Base-by-base conservation (phyloP, 257 asterid species). In the Parsonsia alboflavescens region DNA sequence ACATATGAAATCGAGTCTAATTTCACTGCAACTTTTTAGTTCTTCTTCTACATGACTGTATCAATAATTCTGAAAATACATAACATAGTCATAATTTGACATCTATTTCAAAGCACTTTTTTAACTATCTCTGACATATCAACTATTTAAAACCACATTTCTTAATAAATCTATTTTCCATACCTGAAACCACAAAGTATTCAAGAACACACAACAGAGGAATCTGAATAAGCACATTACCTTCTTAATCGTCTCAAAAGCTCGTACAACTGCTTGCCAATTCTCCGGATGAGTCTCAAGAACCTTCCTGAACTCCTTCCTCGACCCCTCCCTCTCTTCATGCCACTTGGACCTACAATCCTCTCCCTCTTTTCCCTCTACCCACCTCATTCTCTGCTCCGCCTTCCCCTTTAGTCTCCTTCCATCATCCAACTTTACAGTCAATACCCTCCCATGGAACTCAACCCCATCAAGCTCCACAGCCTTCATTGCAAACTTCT, bases 381-480 rank as follows among this genome's bases (percentile, higher is more conserved):
- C 77, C 82, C 80, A 77, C 75, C 79, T 78, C 54, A 57, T 16
- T 54, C 85, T 75, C 76, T 81, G 80, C 77, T 71, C 75, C 19
- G 68, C 71, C 68, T 77, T 78, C 77, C 71, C 75, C 79, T 84
- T 84, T 79, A 78, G 24, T 82, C 99, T 86, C 76, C 86, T 90
- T 28, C 99, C 99, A 80, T 95, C 86, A 78, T 95, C 99, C 88
- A 95, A 78, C 81, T 89, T 89, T 77, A 95, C 98, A 72, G 96
- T 95, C 75, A 95, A 84, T 28, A 84, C 85, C 77, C 96, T 88
- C 77, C 99, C 99, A 77, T 89, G 97, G 82, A 94, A 94, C 85
- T 94, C 98, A 70, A 94, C 84, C 54, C 99, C 99, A 80, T 94
- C 99, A 80, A 92, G 92, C 82, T 94, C 99, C 66, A 90, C 96